Evolutionary conservation across 108 stramenopile species (phyloP), one percentile per base, ranked within the genome.

Genomic region (Cyclotella distinguenda): DNA sequence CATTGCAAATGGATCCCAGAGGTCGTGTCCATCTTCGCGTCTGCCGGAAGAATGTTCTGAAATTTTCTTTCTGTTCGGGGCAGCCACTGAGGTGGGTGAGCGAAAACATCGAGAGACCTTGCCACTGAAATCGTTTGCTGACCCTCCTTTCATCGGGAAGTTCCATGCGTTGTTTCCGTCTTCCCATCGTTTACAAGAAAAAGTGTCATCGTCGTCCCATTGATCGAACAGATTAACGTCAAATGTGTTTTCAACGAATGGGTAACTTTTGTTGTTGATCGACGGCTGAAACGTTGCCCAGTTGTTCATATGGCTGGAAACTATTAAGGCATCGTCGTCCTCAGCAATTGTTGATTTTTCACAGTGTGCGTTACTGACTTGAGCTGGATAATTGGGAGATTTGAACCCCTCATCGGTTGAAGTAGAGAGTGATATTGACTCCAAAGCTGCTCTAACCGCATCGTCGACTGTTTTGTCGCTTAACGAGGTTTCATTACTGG

Each of bases 391-490:
- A 42, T 5, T 2, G 40, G 40, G 2, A 2, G 40, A 5, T 2
- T 55, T 21, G 18, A 18, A 19, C 11, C 34, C 27, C 23, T 61
- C 60, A 26, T 56, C 66, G 26, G 60, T 44, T 4, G 57, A 62
- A 47, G 61, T 48, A n/a, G 74, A 43, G 5, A 39, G 34, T 7
- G 76, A 77, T 16, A 70, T 46, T n/a, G 33, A 42, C 36, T 78
- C 77, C 27, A 59, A 60, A 12, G 65, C 77, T 30, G 63, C 68
- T 33, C 64, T 21, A 2, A 70, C 69, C 21, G 69, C 77, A 55
- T 70, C 64, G 15, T 78, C 69, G 8, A 78, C 69, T 3, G 36
- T 69, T 48, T 57, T 64, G 38, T 78, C 77, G 60, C 43, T 62
- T 36, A 65, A 21, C 19, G 60, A 21, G 48, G 64, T 70, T 35